phyloP scores from a whole-genome alignment of 2,329 filamentous ascomycete species.

The Botryotinia narcissicola region DNA sequence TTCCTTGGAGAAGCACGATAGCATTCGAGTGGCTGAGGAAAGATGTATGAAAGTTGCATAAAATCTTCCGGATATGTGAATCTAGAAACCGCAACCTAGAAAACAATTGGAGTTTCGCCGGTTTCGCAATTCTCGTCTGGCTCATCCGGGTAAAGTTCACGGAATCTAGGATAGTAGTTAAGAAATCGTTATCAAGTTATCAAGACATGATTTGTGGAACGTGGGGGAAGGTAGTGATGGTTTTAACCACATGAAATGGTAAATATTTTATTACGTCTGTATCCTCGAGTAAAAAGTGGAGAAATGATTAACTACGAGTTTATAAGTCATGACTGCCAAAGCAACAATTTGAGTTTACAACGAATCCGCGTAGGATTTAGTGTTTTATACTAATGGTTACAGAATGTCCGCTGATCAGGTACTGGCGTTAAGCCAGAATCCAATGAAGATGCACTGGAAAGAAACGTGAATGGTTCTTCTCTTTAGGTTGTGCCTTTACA shows the following conservation, averaged over 20 bases:
- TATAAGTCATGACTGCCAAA: neutral
- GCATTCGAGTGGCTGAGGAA: neutral
- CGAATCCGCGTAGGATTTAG: neutral
- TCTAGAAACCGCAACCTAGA: neutral
- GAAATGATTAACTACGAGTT: neutral
- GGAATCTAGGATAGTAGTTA: neutral
- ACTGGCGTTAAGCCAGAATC: neutral
- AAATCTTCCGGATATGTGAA: neutral
- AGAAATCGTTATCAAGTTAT: slow-evolving; percentile 3
- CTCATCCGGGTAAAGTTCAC: slow-evolving; percentile 12
- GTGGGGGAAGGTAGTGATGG: slow-evolving; percentile 11
- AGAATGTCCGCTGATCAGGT: neutral
- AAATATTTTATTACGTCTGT: neutral
- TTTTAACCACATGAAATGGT: slow-evolving; percentile 18
- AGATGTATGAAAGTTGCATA: neutral
- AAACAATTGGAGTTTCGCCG: neutral
- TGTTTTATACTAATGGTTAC: neutral
- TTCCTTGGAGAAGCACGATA: slow-evolving; percentile 7
- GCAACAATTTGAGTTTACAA: neutral
- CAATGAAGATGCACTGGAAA: neutral
- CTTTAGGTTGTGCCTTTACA: neutral
- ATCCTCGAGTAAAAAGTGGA: neutral
- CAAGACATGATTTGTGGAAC: slow-evolving; percentile 8
- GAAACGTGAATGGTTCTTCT: slow-evolving; percentile 2
- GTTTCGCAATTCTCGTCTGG: slow-evolving; percentile 6